Evolutionary conservation across 108 stramenopile species (phyloP).

Genomic region (Discostella stelligeroides): DNA sequence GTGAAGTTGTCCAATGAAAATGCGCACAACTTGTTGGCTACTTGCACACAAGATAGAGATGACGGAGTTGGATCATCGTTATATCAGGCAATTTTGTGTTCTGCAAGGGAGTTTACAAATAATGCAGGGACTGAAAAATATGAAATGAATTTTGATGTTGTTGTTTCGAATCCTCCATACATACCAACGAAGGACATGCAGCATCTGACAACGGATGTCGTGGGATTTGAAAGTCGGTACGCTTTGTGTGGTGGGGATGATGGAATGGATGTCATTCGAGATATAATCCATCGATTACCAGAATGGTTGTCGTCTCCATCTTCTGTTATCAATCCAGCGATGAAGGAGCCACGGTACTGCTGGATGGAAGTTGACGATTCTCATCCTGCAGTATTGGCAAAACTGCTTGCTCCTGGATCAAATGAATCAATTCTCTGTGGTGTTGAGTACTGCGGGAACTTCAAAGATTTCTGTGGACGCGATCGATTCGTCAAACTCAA

Average conservation of each 20-base stretch:
- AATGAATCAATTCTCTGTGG: constrained; percentile 25
- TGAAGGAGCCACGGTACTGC: constrained; percentile 32
- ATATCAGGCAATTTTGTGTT: constrained; percentile 48
- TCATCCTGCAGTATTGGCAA: constrained; percentile 63
- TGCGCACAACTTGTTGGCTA: constrained; percentile 56
- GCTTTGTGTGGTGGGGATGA: constrained; percentile 94
- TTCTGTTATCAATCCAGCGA: background rate
- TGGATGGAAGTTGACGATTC: constrained; percentile 92
- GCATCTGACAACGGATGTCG: constrained; percentile 66
- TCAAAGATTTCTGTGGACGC: constrained; percentile 72
- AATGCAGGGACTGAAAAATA: background rate
- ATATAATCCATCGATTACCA: constrained; percentile 69
- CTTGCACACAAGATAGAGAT: background rate
- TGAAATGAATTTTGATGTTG: constrained; percentile 76
- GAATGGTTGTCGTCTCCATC: constrained; percentile 40
- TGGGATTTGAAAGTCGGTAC: constrained; percentile 67
- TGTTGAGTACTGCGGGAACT: constrained; percentile 32
- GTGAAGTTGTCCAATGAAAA: constrained; percentile 79
- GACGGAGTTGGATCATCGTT: constrained; percentile 6
- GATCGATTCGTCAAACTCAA: constrained; percentile 74
- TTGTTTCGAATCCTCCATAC: constrained; percentile 96
- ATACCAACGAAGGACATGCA: constrained; percentile 85
- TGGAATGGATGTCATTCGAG: constrained; percentile 87
- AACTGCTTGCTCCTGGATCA: constrained; percentile 35
- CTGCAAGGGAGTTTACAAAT: constrained; percentile 62